Conservation (phyloP, 1,139 yeast genomes). For the Yamadazyma sp. region DNA sequence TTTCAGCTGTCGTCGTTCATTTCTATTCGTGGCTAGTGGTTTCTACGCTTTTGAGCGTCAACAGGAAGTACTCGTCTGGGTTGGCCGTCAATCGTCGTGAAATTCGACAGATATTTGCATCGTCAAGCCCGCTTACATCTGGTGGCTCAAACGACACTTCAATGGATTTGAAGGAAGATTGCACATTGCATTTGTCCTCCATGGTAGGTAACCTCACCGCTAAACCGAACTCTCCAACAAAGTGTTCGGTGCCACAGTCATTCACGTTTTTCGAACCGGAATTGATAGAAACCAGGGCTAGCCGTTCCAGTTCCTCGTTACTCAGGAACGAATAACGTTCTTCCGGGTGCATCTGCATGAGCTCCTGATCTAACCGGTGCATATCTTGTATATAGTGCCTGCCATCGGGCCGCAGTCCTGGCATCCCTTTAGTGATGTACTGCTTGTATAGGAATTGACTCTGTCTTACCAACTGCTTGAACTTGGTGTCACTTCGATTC, state of each 20-base stretch:
- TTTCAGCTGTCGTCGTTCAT: too few relatives aligned
- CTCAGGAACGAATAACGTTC: slow-evolving; percentile 7
- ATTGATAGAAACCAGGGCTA: background rate
- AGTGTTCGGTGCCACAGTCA: background rate
- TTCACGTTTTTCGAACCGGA: background rate
- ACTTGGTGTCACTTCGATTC: slow-evolving; percentile 9
- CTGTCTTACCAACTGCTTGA: slow-evolving; percentile 12
- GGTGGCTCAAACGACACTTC: slow-evolving; percentile 9
- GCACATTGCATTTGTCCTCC: slow-evolving; percentile 4
- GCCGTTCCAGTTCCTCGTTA: slow-evolving; percentile 1
- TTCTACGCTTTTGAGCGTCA: slow-evolving; percentile 11
- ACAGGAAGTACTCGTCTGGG: slow-evolving; percentile 20
- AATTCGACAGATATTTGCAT: slow-evolving; percentile 10
- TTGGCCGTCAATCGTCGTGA: slow-evolving; percentile 13
- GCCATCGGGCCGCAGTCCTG: slow-evolving; percentile 7
- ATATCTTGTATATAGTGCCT: slow-evolving; percentile 6
- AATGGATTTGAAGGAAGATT: slow-evolving; percentile 12
- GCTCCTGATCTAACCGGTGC: slow-evolving; percentile 1
- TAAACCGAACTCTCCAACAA: slow-evolving; percentile 6
- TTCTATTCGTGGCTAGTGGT: too few relatives aligned
- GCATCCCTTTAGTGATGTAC: slow-evolving; percentile 7
- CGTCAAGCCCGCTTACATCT: slow-evolving; percentile 4
- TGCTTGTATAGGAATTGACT: slow-evolving; percentile 11
- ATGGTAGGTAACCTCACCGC: slow-evolving; percentile 10
- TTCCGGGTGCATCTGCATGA: background rate